A percentile compares a stretch with the other conserved stretches of the same genome.
Conservation (phyloP, 306 rosid genomes). For the Trifolium fragiferum region DNA sequence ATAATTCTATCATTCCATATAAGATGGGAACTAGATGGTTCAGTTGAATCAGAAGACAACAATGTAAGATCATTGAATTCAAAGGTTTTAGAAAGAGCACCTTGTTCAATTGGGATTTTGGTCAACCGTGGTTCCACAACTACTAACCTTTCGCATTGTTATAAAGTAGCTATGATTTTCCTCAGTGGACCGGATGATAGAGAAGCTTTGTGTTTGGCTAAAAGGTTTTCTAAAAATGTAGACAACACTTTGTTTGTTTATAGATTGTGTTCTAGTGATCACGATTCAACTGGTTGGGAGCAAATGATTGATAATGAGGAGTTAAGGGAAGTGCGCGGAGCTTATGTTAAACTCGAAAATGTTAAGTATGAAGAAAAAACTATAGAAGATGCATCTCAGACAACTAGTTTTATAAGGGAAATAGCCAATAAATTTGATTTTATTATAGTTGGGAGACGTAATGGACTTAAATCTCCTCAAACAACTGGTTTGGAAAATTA, state of each 20-base stretch:
- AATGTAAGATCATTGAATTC: constrained; percentile 43
- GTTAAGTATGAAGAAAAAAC: constrained; percentile 39
- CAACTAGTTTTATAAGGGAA: constrained; percentile 37
- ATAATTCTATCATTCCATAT: constrained; percentile 58
- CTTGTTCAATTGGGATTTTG: constrained; percentile 59
- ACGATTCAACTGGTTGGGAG: constrained; percentile 38
- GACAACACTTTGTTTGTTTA: constrained; percentile 38
- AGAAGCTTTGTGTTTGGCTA: constrained; percentile 55
- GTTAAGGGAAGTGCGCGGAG: constrained; percentile 34
- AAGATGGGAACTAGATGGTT: constrained; percentile 48
- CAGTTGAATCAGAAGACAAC: constrained; percentile 41
- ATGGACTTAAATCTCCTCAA: constrained; percentile 43
- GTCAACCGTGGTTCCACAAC: constrained; percentile 30
- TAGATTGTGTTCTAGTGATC: constrained; percentile 13
- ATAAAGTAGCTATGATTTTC: constrained; percentile 47
- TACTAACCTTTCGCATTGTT: not conserved
- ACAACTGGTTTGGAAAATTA: constrained; percentile 52
- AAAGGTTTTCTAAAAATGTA: constrained; percentile 36
- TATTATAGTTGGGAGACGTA: constrained; percentile 60
- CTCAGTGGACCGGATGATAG: constrained; percentile 63
- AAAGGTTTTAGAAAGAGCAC: constrained; percentile 49
- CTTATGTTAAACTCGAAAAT: constrained; percentile 10
- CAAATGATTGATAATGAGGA: constrained; percentile 45
- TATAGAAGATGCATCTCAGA: constrained; percentile 42
- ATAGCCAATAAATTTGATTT: constrained; percentile 45